A percentile compares a stretch with the other conserved stretches of the same genome.
These are phyloP conservation scores for Beauveria asiatica DNA, from an alignment of 2,329 filamentous ascomycete species.

Conservation along the genomic window DNA sequence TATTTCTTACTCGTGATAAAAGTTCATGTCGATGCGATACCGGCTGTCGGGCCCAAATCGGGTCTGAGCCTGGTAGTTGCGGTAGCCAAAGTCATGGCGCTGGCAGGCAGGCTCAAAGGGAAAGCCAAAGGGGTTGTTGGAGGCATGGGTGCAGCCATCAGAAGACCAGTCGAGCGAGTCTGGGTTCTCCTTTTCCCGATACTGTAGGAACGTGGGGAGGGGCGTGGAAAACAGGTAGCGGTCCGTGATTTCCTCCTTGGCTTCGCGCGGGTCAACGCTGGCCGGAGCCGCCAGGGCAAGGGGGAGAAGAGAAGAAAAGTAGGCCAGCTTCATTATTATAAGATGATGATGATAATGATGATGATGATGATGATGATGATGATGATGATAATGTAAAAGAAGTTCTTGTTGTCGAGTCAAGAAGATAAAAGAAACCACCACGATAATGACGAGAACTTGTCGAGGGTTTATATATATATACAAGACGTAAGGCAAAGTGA, in stretches of 20 bases:
- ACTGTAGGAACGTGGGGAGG: background rate
- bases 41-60: constrained; percentile 33
- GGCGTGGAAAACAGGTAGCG: constrained; percentile 1
- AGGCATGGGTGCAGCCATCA: constrained; percentile 18
- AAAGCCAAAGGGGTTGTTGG: constrained; percentile 19
- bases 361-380: too few relatives aligned
- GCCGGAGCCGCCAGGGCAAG: constrained; percentile 20
- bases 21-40: constrained; percentile 34
- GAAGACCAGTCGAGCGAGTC: constrained; percentile 15
- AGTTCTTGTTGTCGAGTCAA: background rate
- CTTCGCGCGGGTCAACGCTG: constrained; percentile 20
- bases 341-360: background rate
- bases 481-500: too few relatives aligned
- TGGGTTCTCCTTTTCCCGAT: background rate
- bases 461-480: background rate
- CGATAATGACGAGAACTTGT: background rate
- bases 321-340: constrained; percentile 1
- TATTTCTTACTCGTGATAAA: constrained; percentile 24
- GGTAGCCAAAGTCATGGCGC: constrained; percentile 36
- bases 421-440: background rate
- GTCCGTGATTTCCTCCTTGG: background rate
- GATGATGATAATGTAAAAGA: too few relatives aligned
- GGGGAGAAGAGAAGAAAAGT: background rate
- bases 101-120: constrained; percentile 23
- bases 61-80: constrained; percentile 23